Evolutionary conservation across 495 filamentous ascomycete species (phyloP).

Genomic region (Sphaerosporella brunnea): DNA sequence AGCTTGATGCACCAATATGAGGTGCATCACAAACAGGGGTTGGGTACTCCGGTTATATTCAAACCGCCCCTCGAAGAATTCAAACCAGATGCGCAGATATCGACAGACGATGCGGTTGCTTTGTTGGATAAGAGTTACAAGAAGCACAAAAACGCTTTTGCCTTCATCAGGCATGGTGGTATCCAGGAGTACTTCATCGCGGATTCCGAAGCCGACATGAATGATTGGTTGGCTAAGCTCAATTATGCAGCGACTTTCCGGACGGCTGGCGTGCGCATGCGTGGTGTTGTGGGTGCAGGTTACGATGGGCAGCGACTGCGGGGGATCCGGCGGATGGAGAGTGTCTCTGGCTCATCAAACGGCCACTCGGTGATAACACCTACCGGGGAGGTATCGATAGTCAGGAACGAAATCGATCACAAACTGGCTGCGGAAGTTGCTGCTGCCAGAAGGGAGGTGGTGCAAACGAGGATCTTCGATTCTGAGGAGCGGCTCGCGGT

Average conservation of each 20-base stretch:
- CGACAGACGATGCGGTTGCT: conserved; percentile 79
- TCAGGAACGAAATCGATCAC: conserved; percentile 51
- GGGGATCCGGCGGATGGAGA: conserved; percentile 49
- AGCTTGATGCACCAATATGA: conserved; percentile 73
- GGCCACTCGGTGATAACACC: conserved; percentile 41
- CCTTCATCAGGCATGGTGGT: conserved; percentile 74
- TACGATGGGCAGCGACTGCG: conserved; percentile 70
- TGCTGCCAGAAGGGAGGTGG: conserved; percentile 58
- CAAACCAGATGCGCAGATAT: conserved; percentile 82
- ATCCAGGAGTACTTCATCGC: conserved; percentile 84
- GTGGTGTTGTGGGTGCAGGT: conserved; percentile 65
- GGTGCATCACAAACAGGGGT: conserved; percentile 50
- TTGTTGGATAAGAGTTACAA: conserved; percentile 72
- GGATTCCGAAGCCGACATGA: conserved; percentile 74
- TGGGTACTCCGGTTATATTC: conserved; percentile 61
- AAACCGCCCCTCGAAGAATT: conserved; percentile 76
- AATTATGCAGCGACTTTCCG: conserved; percentile 93
- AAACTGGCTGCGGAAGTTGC: conserved; percentile 72
- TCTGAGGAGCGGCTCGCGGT: conserved; percentile 59
- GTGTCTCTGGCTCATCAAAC: conserved; percentile 33
- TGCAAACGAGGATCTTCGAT: conserved; percentile 66
- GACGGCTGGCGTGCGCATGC: conserved; percentile 77
- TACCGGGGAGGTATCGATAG: conserved; percentile 49
- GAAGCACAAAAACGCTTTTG: conserved; percentile 91
- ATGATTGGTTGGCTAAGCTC: conserved; percentile 90